phyloP scores from a whole-genome alignment of 140 eudicot species.

The Bidens hawaiensis region DNA sequence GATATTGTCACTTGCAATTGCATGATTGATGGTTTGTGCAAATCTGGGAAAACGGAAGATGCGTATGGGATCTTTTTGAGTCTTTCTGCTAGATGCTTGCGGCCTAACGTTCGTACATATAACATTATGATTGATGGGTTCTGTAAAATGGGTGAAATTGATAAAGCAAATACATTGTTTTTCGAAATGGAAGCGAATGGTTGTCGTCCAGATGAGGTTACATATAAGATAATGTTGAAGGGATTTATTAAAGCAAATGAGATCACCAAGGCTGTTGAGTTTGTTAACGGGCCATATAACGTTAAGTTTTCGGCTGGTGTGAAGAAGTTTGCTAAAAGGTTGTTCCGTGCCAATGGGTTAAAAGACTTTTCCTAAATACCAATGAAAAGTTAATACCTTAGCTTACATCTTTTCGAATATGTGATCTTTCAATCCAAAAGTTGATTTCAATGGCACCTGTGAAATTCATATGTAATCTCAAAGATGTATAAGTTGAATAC shows the following conservation, averaged over 20 bases:
- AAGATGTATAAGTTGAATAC: slow-evolving; percentile 3
- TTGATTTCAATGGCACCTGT: neutral
- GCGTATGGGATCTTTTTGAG: slow-evolving; percentile 20
- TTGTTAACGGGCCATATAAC: slow-evolving; percentile 11
- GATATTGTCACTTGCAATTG: slow-evolving; percentile 29
- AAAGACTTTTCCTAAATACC: neutral
- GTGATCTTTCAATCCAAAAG: neutral
- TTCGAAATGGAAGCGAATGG: slow-evolving; percentile 19
- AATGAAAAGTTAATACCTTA: too few relatives aligned
- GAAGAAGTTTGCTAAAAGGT: slow-evolving; percentile 6
- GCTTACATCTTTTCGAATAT: neutral
- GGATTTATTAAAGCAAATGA: slow-evolving; percentile 25
- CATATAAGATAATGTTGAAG: slow-evolving; percentile 25
- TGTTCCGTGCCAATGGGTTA: neutral
- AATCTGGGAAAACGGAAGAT: slow-evolving; percentile 20
- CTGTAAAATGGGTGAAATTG: slow-evolving; percentile 16
- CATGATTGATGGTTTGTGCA: slow-evolving; percentile 31
- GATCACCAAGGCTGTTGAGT: slow-evolving; percentile 15
- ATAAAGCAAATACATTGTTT: slow-evolving; percentile 24
- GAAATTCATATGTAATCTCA: slow-evolving; percentile 24
- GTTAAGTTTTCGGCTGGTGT: slow-evolving; percentile 11
- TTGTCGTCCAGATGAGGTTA: slow-evolving; percentile 19
- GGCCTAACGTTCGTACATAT: slow-evolving; percentile 27
- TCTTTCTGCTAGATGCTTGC: slow-evolving; percentile 24
- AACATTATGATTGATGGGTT: slow-evolving; percentile 33